Percentiles rank a stretch among this genome's conserved stretches.
phyloP scores from a whole-genome alignment of 331 rosid species.

The Dryas integrifolia region DNA sequence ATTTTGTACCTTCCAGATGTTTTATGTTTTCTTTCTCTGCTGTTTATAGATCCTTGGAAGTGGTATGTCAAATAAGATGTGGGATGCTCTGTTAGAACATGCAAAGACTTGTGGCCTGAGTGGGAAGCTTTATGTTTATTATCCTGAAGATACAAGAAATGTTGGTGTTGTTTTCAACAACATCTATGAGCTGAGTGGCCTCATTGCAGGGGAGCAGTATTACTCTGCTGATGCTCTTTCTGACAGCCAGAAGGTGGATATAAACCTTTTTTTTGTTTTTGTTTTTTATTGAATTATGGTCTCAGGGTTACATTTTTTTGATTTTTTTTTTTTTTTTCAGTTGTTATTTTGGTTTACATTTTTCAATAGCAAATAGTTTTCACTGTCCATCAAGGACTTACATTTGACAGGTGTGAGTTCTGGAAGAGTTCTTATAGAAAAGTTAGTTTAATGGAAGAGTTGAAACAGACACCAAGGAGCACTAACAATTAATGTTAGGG shows the following conservation, averaged over 20 bases:
- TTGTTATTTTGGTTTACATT: neutral
- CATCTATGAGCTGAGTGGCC: slow-evolving; percentile 81
- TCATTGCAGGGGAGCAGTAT: slow-evolving; percentile 74
- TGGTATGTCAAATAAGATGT: slow-evolving; percentile 98
- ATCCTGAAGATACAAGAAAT: slow-evolving; percentile 76
- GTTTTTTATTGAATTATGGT: neutral
- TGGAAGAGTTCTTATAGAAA: neutral
- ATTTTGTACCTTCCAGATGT: slow-evolving; percentile 19
- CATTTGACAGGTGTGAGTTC: neutral
- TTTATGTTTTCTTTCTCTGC: slow-evolving; percentile 12
- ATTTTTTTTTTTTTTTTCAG: no score
- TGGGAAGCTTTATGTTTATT: slow-evolving; percentile 81
- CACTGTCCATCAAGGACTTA: neutral
- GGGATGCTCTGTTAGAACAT: slow-evolving; percentile 96
- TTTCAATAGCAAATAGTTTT: neutral
- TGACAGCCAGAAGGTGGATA: slow-evolving; percentile 76
- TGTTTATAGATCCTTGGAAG: slow-evolving; percentile 86
- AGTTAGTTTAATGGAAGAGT: neutral
- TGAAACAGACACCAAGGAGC: neutral
- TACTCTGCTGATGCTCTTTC: slow-evolving; percentile 71
- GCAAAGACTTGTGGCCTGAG: slow-evolving; percentile 88
- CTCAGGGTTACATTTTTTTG: neutral
- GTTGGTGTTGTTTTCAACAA: slow-evolving; percentile 81
- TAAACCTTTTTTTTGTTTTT: neutral
- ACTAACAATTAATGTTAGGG: neutral